These are phyloP conservation scores for Ophiostoma ulmi DNA, from an alignment of 2,329 filamentous ascomycete species.

Conservation along the genomic window DNA sequence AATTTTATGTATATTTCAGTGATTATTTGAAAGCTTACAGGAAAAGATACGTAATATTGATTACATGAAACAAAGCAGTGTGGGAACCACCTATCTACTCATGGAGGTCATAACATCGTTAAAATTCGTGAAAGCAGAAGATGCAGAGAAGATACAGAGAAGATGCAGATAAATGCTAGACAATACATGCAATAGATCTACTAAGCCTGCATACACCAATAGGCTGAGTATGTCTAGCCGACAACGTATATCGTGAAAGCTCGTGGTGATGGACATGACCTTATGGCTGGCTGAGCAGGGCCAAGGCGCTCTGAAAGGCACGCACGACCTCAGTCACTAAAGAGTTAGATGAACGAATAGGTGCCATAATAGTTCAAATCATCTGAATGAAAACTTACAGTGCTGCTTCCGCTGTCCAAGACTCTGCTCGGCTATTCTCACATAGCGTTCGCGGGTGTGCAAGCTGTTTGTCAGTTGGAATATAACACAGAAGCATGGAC, in stretches of 20 bases:
- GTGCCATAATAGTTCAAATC: neutral
- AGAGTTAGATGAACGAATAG: constrained; percentile 26
- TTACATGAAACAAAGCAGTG: neutral
- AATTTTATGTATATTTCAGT: too few species aligned
- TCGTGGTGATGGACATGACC: too few species aligned
- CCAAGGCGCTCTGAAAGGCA: constrained; percentile 58
- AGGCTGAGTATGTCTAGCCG: neutral
- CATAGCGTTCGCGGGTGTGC: constrained; percentile 71
- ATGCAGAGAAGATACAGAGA: neutral
- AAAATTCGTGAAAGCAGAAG: neutral
- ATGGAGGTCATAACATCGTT: neutral
- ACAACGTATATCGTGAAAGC: neutral
- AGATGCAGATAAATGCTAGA: neutral
- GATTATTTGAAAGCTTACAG: too few species aligned
- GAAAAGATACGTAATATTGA: too few species aligned
- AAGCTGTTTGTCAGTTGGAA: constrained; percentile 47
- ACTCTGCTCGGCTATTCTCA: constrained; percentile 66
- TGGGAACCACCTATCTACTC: neutral
- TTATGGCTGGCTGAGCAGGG: constrained; percentile 43
- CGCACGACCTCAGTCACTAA: constrained; percentile 53
- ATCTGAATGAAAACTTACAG: constrained; percentile 51
- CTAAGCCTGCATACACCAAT: neutral
- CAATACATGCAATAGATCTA: neutral
- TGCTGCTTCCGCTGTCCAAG: constrained; percentile 73
- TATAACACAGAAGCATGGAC: neutral